These are phyloP conservation scores for Pisolithus thermaeus DNA, from an alignment of 1,284 basidiomycete genomes.

Conservation along the genomic window DNA sequence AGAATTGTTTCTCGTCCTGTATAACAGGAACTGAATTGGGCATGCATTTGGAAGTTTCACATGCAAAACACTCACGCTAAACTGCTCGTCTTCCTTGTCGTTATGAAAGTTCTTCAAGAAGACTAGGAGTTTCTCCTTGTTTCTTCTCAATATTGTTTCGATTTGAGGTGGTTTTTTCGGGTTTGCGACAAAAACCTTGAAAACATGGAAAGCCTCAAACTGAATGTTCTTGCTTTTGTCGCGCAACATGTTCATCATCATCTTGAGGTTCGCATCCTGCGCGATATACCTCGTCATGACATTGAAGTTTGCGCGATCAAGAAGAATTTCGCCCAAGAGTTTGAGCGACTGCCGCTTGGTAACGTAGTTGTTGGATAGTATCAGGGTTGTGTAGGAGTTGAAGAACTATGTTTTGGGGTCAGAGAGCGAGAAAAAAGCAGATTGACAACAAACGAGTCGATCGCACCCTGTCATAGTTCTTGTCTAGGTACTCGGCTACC, in stretches of 20 bases:
- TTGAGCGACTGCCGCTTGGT: slow-evolving; percentile 99
- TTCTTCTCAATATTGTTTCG: slow-evolving; percentile 84
- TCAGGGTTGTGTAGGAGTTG: slow-evolving; percentile 86
- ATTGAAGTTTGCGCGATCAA: slow-evolving; percentile 95
- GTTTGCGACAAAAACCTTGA: slow-evolving; percentile 99
- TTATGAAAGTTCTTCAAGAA: slow-evolving; percentile 96
- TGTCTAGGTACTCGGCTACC: slow-evolving; percentile 94
- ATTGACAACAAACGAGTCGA: slow-evolving; percentile 5
- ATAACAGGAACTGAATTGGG: slow-evolving; percentile 2
- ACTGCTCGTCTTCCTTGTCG: slow-evolving; percentile 98
- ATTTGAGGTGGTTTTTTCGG: slow-evolving; percentile 98
- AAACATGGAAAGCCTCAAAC: slow-evolving; percentile 99
- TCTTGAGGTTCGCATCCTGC: slow-evolving; percentile 90
- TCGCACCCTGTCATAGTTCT: slow-evolving; percentile 89
- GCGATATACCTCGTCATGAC: slow-evolving; percentile 99
- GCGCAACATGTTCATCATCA: slow-evolving; percentile 99
- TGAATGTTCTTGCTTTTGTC: slow-evolving; percentile 99
- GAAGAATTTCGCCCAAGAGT: slow-evolving; percentile 93
- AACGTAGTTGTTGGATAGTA: slow-evolving; percentile 94
- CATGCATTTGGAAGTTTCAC: neutral
- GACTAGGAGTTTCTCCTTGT: slow-evolving; percentile 87
- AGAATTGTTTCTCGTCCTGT: slow-evolving; percentile 94
- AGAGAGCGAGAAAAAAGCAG: neutral
- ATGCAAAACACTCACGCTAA: slow-evolving; percentile 55
- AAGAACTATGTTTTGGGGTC: slow-evolving; percentile 69